phyloP scores from a whole-genome alignment of 1,139 yeast species.

The Yamadazyma diddensiae region DNA sequence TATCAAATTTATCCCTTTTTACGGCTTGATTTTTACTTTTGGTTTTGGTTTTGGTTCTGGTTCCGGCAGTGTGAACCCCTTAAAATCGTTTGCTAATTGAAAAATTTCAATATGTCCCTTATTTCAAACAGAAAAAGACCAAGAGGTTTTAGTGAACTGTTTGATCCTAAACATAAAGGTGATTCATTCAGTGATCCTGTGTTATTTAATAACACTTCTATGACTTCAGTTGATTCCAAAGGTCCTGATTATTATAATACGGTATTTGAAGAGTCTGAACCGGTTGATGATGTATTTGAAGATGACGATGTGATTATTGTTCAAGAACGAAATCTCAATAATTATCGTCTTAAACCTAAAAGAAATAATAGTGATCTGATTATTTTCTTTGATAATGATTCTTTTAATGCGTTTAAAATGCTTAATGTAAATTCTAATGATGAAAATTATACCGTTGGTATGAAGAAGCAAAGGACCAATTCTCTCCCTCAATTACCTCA shows the following conservation, averaged over 20 bases:
- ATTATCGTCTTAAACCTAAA: slow-evolving; percentile 19
- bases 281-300: slow-evolving; percentile 10
- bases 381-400: slow-evolving; percentile 36
- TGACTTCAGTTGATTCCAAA: slow-evolving; percentile 4
- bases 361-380: slow-evolving; percentile 41
- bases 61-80: no score
- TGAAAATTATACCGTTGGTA: slow-evolving; percentile 8
- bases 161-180: slow-evolving; percentile 18
- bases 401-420: slow-evolving; percentile 44
- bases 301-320: slow-evolving; percentile 35
- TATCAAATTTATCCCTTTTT: no score
- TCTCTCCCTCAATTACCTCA: slow-evolving; percentile 72
- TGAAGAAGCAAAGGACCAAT: slow-evolving; percentile 58
- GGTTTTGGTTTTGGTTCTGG: no score
- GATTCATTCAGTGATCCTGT: slow-evolving; percentile 6
- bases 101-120: slow-evolving; percentile 21
- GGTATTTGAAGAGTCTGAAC: slow-evolving; percentile 10
- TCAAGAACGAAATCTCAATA: slow-evolving; percentile 30
- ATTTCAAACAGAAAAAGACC: slow-evolving; percentile 46
- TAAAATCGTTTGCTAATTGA: no score
- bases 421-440: slow-evolving; percentile 29
- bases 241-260: slow-evolving; percentile 9
- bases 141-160: slow-evolving; percentile 44
- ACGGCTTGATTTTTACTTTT: no score
- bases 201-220: slow-evolving; percentile 4